Percentiles rank a stretch among this genome's conserved stretches.
phyloP scores from a whole-genome alignment of 2,329 filamentous ascomycete genomes.

The Botryotinia globosa region DNA sequence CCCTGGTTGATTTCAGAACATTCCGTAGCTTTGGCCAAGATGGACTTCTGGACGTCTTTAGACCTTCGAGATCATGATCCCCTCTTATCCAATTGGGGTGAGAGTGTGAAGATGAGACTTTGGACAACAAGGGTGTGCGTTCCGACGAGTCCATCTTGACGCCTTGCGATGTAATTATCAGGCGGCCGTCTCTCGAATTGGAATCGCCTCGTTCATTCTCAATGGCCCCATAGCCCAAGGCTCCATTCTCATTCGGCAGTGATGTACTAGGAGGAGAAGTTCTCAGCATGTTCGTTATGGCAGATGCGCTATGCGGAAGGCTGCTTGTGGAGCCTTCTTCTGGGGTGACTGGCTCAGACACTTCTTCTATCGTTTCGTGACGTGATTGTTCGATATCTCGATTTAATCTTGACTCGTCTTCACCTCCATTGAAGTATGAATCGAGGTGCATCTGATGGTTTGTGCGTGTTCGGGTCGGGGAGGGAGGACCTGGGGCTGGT shows the following conservation, averaged over 20 bases:
- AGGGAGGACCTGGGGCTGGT: constrained; percentile 34
- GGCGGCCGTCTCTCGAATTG: constrained; percentile 23
- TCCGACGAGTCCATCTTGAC: constrained; percentile 32
- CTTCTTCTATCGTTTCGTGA: constrained; percentile 57
- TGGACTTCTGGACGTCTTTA: constrained; percentile 25
- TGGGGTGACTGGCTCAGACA: constrained; percentile 56
- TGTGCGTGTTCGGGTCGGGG: constrained; percentile 28
- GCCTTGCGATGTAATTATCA: constrained; percentile 30
- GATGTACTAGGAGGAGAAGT: constrained; percentile 37
- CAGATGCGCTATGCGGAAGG: constrained; percentile 44
- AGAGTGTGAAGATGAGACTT: constrained; percentile 22
- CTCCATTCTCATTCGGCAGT: constrained; percentile 22
- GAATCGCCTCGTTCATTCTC: constrained; percentile 17
- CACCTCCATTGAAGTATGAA: constrained; percentile 31
- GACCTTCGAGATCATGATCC: constrained; percentile 37
- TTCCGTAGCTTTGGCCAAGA: constrained; percentile 37
- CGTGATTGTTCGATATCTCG: constrained; percentile 32
- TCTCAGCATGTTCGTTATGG: constrained; percentile 50
- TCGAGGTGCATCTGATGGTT: constrained; percentile 31
- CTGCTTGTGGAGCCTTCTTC: constrained; percentile 39
- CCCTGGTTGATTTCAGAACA: constrained; percentile 28
- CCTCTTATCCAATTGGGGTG: constrained; percentile 37
- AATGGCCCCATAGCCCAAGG: constrained; percentile 17
- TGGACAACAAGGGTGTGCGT: constrained; percentile 35
- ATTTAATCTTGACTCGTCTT: constrained; percentile 29